Base-by-base conservation (phyloP, 805 yeast genomes). In the Grigorovia humatica region DNA sequence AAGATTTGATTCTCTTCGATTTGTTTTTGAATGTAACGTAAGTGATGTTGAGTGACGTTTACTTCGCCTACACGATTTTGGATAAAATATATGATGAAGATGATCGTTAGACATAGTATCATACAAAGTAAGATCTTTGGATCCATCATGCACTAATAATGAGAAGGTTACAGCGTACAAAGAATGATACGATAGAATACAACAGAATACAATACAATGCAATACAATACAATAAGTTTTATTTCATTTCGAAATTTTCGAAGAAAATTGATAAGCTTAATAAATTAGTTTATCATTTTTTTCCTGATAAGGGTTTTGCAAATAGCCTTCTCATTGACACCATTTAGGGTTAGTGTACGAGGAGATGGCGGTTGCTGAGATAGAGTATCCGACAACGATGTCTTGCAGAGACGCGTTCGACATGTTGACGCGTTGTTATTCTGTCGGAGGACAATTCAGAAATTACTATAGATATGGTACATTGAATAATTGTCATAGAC, bases 401-500 rank as follows among this genome's bases (percentile, higher is more conserved):
- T 76, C 79, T 48, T 84, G 91, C 62, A 73, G 83, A 50, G 88
- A 91, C 45, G 93, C 93, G 1, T 83, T 90, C 67, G 96, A 90
- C 66, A 95, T 88, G 62, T 72, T 90, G 20, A 76, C 89, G 46
- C 82, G 80, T 47, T 91, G 98, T 65, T 88, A 86, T 69, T 86
- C 97, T 0, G 63, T 90, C 2, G 97, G 96, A 2, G 97, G 97
- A 0, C 96, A 90, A 63, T 70, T 87, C 19, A 78, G 95, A 54
- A 78, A 85, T 67, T 85, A 85, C 61, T 91, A 90, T 64, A 73
- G 97, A 51, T 85, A 81, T 62, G 97, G 97, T 2, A 80, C 82
- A 44, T 75, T 88, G 59, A 81, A 82, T 48, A 72, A 79, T 54
- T 91, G 98, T 67, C 75, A 74, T 45, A 76, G 76, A 48, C 85